Evolutionary conservation across 331 rosid species (phyloP).

Genomic region (Arachis monticola): DNA sequence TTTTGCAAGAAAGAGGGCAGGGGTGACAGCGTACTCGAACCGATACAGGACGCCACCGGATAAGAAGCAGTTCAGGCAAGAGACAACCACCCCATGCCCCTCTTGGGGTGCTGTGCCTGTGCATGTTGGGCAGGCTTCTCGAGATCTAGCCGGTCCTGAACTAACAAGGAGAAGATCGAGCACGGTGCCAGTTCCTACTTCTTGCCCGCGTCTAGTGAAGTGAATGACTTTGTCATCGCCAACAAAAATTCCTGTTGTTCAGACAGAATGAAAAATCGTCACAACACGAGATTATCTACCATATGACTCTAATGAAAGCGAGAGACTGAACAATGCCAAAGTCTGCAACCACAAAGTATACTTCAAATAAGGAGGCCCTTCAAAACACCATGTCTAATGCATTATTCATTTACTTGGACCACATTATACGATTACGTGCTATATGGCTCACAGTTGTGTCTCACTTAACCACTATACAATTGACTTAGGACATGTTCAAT

Average conservation of each 20-base stretch:
- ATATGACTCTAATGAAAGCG: background rate
- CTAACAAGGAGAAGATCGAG: slow-evolving; percentile 78
- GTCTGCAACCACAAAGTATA: background rate
- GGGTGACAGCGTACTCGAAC: slow-evolving; percentile 73
- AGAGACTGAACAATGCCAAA: slow-evolving; percentile 1
- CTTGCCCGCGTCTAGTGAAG: slow-evolving; percentile 95
- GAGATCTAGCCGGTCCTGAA: slow-evolving; percentile 69
- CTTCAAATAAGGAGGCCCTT: slow-evolving; percentile 10
- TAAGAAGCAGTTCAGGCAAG: slow-evolving; percentile 91
- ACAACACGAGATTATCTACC: too few species aligned
- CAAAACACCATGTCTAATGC: background rate
- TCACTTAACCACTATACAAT: too few species aligned
- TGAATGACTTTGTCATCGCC: slow-evolving; percentile 85
- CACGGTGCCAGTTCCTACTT: slow-evolving; percentile 91
- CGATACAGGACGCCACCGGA: slow-evolving; percentile 87
- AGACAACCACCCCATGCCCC: slow-evolving; percentile 59
- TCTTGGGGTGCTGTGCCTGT: slow-evolving; percentile 39
- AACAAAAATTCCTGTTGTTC: slow-evolving; percentile 68
- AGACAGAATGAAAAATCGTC: too few species aligned
- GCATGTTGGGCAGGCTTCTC: slow-evolving; percentile 59
- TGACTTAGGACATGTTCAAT: background rate
- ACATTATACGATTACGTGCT: background rate
- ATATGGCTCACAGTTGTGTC: background rate
- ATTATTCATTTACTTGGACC: background rate
- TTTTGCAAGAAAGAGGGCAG: slow-evolving; percentile 82